Percentiles rank a stretch among this genome's conserved stretches.
Evolutionary conservation across 2,329 filamentous ascomycete genomes (phyloP).

Genomic region (Penicillium hesseltinei): DNA sequence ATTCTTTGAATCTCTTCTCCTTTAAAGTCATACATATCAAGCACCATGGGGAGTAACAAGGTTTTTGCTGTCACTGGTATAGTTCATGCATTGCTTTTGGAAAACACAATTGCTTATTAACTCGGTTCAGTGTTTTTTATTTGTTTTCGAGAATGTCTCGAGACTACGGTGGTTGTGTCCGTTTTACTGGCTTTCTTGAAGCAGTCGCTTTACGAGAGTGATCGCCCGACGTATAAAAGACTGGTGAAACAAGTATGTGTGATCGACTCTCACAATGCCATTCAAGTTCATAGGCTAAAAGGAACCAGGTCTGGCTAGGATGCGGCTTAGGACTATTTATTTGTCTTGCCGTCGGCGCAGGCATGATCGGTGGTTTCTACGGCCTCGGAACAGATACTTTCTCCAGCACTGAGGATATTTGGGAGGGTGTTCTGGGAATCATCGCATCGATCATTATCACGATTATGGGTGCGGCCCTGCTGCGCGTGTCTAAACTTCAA

Average conservation of each 20-base stretch:
- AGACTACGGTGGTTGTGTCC: constrained; percentile 81
- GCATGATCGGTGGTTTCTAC: constrained; percentile 73
- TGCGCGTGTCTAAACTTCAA: constrained; percentile 79
- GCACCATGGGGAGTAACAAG: constrained; percentile 21
- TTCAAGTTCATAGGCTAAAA: not conserved
- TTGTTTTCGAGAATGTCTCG: constrained; percentile 74
- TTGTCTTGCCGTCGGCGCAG: constrained; percentile 64
- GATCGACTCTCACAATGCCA: not conserved
- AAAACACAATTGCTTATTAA: not conserved
- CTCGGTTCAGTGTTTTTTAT: constrained; percentile 26
- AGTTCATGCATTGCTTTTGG: not conserved
- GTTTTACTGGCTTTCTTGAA: constrained; percentile 84
- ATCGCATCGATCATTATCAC: constrained; percentile 78
- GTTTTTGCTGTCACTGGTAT: constrained; percentile 24
- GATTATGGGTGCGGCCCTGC: constrained; percentile 73
- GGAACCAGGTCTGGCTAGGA: constrained; percentile 62
- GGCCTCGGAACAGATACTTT: constrained; percentile 66
- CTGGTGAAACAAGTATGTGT: constrained; percentile 56
- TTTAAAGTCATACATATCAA: not conserved
- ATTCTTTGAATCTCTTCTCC: not conserved
- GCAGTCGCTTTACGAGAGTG: constrained; percentile 68
- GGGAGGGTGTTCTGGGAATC: constrained; percentile 76
- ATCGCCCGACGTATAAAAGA: constrained; percentile 64
- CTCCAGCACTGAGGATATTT: constrained; percentile 69
- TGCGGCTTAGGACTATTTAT: constrained; percentile 61